Conservation (phyloP, 164 flowering plant species). For the Berberis vulgaris region DNA sequence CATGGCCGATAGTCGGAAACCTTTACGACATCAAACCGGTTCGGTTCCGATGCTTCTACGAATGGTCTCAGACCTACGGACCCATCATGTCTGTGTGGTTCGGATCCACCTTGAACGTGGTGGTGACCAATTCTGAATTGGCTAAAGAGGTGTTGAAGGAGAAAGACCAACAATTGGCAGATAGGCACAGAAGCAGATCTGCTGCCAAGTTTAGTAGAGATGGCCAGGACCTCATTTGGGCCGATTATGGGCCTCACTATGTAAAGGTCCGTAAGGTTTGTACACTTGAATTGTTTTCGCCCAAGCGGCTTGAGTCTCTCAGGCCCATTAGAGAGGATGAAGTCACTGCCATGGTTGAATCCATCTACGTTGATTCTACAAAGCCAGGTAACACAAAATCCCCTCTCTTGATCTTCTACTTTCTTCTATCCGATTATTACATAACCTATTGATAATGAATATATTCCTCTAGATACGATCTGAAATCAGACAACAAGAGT, state of each 20-base stretch:
- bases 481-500: no score
- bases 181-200: slow-evolving; percentile 34
- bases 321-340: slow-evolving; percentile 60
- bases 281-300: slow-evolving; percentile 42
- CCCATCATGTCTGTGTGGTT: slow-evolving; percentile 39
- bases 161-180: slow-evolving; percentile 44
- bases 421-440: neutral
- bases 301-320: slow-evolving; percentile 43
- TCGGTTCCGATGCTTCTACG: slow-evolving; percentile 42
- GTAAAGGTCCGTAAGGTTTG: slow-evolving; percentile 55
- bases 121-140: slow-evolving; percentile 32
- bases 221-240: slow-evolving; percentile 54
- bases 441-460: neutral
- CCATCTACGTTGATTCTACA: slow-evolving; percentile 31
- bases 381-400: slow-evolving; percentile 20
- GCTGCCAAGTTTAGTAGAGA: slow-evolving; percentile 38
- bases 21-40: slow-evolving; percentile 45
- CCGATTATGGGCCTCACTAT: slow-evolving; percentile 60
- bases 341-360: slow-evolving; percentile 54
- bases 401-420: neutral
- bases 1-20: slow-evolving; percentile 50
- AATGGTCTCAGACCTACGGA: slow-evolving; percentile 34
- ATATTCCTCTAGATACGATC: no score
- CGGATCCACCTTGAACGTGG: slow-evolving; percentile 38
- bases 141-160: slow-evolving; percentile 51